Evolutionary conservation across 495 filamentous ascomycete species (phyloP), one percentile per base, ranked within the genome.

Genomic region (Lichina pygmaea): DNA sequence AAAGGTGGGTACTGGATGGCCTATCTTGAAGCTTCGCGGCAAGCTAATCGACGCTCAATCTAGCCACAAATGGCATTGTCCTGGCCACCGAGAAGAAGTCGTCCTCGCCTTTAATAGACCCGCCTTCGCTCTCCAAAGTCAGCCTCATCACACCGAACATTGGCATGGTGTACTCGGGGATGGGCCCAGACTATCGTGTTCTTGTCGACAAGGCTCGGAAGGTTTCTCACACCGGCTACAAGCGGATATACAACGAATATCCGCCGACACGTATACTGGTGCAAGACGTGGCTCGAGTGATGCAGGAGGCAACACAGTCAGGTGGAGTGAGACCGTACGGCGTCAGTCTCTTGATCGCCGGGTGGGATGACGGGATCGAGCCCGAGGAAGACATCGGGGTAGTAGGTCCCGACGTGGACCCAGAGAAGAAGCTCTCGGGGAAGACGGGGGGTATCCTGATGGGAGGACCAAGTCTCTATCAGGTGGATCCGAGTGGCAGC

Each of bases 241-340:
- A 99, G 71, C 84, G 89, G 60, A 81, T 99, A 61, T 99, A 99
- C 68, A 99, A 99, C 63, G 89, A 99, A 67, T 99, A 99, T 70
- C 89, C 89, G 11, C 89, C 89, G 8, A 99, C 91, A 31, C 73
- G 89, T 50, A 99, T 99, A 71, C 67, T 99, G 59, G 89, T 99
- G 47, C 89, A 99, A 63, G 91, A 99, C 55, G 86, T 99, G 44
- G 89, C 89, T 41, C 73, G 83, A 52, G 85, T 93, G 47, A 93
- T 99, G 77, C 91, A 99, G 59, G 89, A 99, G 62, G 89, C 89
- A 31, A 99, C 89, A 40, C 89, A 99, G 62, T 86, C 79, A 46
- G 89, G 86, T 59, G 89, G 89, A 71, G 86, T 99, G 46, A 73
- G 89, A 41, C 89, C 89, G n/a, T 99, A 94, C 57, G 89, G 89